Evolutionary conservation across 768 basidiomycete species (phyloP).

Genomic region (Russula lepida): DNA sequence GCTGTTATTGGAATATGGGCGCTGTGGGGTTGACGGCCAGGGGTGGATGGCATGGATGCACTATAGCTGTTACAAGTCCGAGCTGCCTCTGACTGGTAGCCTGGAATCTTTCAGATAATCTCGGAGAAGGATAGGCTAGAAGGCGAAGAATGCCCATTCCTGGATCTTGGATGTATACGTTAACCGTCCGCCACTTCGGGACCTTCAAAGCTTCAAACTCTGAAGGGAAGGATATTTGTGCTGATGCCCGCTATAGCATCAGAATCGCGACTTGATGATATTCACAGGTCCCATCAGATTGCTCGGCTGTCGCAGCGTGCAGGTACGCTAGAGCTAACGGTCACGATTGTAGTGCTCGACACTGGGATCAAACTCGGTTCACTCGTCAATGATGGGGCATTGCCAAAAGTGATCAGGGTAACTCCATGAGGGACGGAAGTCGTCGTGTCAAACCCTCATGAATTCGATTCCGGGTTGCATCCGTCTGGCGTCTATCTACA

Average conservation of each 20-base stretch:
- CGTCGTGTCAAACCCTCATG: not conserved
- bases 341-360: not conserved
- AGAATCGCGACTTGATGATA: not conserved
- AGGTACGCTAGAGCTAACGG: not conserved
- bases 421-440: not conserved
- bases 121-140: not conserved
- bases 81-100: not conserved
- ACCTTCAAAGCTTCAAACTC: not conserved
- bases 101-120: not conserved
- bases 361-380: not conserved
- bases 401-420: not conserved
- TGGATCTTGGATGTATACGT: not conserved
- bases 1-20: not conserved
- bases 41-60: not conserved
- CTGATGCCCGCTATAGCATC: not conserved
- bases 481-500: conserved; percentile 1
- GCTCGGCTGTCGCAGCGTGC: not conserved
- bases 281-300: not conserved
- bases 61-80: not conserved
- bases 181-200: not conserved
- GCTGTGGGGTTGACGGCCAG: not conserved
- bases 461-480: not conserved
- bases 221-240: not conserved
- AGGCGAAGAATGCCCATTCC: not conserved
- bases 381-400: conserved; percentile 3